Conservation (phyloP, 2,329 filamentous ascomycete species). For the Nothophaeocryptopus gaeumannii region DNA sequence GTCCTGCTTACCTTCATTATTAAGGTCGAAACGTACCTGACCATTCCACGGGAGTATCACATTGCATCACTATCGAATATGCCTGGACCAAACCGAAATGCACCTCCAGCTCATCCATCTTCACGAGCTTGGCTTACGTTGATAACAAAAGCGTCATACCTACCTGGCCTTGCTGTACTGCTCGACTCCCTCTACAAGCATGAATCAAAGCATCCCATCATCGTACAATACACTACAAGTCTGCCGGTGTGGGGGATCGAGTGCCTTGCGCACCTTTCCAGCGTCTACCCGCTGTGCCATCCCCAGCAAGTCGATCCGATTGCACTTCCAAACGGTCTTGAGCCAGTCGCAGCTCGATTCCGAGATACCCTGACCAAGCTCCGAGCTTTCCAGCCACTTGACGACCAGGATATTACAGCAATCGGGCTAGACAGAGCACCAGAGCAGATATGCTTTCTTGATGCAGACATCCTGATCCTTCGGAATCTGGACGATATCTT, state of each 20-base stretch:
- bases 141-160: constrained; percentile 51
- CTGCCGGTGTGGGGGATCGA: constrained; percentile 43
- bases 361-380: constrained; percentile 57
- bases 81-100: constrained; percentile 12
- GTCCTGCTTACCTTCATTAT: too few relatives aligned
- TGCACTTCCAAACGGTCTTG: constrained; percentile 12
- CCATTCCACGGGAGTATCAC: too few relatives aligned
- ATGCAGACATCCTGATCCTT: constrained; percentile 53
- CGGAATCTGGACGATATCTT: constrained; percentile 48
- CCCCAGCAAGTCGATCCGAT: constrained; percentile 30
- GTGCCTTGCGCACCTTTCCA: constrained; percentile 42
- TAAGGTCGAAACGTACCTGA: too few relatives aligned
- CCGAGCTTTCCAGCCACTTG: constrained; percentile 49
- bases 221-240: constrained; percentile 50
- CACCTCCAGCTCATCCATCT: constrained; percentile 9
- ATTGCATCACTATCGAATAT: not conserved
- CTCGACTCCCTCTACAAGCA: constrained; percentile 49
- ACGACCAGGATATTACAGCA: constrained; percentile 5
- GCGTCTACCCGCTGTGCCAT: constrained; percentile 41
- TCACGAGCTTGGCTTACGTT: constrained; percentile 38
- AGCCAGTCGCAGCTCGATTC: constrained; percentile 51
- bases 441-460: constrained; percentile 50
- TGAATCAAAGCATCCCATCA: constrained; percentile 46
- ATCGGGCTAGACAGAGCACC: constrained; percentile 4
- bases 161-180: constrained; percentile 52